phyloP scores from a whole-genome alignment of 257 asterid species.

The Solanum sparsipilum region DNA sequence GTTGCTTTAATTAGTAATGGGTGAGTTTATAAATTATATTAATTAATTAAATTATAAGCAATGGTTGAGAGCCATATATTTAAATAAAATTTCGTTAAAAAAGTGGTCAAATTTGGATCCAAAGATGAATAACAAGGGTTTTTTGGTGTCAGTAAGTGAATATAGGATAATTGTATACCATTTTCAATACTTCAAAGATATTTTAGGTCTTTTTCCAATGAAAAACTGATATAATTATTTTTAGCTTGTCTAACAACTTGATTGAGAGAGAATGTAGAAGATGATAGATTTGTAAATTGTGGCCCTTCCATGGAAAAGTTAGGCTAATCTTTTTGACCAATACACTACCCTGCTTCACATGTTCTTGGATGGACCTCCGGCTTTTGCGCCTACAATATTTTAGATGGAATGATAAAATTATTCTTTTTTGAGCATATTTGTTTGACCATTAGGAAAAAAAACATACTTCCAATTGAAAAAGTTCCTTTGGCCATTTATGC shows the following conservation, averaged over 20 bases:
- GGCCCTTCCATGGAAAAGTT: neutral
- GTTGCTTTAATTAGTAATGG: too few relatives aligned
- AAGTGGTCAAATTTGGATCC: too few relatives aligned
- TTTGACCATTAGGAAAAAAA: neutral
- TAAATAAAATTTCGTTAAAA: too few relatives aligned
- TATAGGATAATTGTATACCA: too few relatives aligned
- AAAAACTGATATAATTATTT: too few relatives aligned
- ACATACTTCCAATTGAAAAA: neutral
- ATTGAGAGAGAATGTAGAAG: neutral
- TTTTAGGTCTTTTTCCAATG: fast-evolving
- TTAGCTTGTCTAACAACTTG: neutral
- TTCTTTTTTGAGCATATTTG: neutral
- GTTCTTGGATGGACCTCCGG: neutral
- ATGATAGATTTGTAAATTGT: neutral
- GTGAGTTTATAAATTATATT: too few relatives aligned
- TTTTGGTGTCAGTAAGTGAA: too few relatives aligned
- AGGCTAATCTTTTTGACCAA: neutral
- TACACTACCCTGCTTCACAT: neutral
- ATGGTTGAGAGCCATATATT: too few relatives aligned
- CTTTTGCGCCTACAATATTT: neutral
- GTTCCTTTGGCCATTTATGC: neutral
- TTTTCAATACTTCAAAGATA: too few relatives aligned
- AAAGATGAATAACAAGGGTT: too few relatives aligned
- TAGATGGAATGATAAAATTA: neutral
- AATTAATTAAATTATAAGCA: too few relatives aligned